Evolutionary conservation across 2,329 filamentous ascomycete species (phyloP), one percentile per base, ranked within the genome.

Genomic region (Microsporum ferrugineum): DNA sequence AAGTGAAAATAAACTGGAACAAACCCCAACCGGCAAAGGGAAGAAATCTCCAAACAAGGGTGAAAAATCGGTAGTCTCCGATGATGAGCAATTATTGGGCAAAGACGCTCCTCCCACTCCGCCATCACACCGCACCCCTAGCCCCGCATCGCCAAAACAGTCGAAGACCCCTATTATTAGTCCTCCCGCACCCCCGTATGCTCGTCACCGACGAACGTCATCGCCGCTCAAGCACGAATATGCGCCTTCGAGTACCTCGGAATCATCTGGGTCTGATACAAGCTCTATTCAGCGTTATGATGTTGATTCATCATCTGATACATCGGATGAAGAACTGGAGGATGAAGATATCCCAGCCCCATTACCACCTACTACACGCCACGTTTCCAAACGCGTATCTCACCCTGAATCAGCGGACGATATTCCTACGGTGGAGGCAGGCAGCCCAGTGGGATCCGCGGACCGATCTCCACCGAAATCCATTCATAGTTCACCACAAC

Each of bases 171-270:
- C 77, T 63, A 61, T 79, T 71, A 66, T 85, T 72, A 70, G 78
- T 69, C 69, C 85, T 77, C 67, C 72, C 67, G 66, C 74, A 61
- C 68, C 76, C 64, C 71, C 75, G 71, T 68, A 72, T 67, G 66
- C 72, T 71, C 65, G 79, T 72, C 72, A 87, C 69, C 84, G 91
- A 51, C 84, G 91, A 17, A 88, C 85, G 1, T 97, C 94, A 0
- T 99, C 94, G 1, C 94, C 94, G 0, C 79, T 99, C 57, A 99
- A 99, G 76, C 92, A 97, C 71, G 92, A 99, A 75, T 99, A 96
- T 68, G 87, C 91, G 64, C 92, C 92, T 12, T 97, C 94, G 14
- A 85, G 84, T 5, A 84, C 83, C 53, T 86, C 84, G 0, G 82
- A 83, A 47, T 80, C 80, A 6, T 80, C 78, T 1, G 79, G 83